Evolutionary conservation across 345 rosid genomes (phyloP).

Genomic region (Lagerstroemia speciosa): DNA sequence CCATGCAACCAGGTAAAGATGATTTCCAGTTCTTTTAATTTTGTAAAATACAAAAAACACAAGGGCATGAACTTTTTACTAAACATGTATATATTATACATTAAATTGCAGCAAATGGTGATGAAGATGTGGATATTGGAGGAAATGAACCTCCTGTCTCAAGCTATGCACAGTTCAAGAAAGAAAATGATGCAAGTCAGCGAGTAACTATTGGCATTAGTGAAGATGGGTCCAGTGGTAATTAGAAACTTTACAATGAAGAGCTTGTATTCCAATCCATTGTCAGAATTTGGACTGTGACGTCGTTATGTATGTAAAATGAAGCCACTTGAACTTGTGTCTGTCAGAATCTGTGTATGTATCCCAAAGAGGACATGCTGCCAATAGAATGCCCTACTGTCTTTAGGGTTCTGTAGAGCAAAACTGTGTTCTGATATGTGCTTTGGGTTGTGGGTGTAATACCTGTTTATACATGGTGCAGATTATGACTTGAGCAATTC

Average conservation of each 20-base stretch:
- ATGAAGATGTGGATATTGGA: conserved; percentile 80
- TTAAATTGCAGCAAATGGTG: conserved; percentile 50
- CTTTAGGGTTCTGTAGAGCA: not conserved
- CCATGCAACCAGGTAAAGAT: conserved; percentile 68
- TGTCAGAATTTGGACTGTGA: not conserved
- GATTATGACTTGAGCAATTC: conserved; percentile 49
- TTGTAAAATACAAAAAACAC: not conserved
- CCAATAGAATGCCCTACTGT: not conserved
- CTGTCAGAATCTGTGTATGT: not conserved
- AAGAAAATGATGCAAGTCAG: conserved; percentile 30
- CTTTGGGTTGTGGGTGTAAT: conserved; percentile 1
- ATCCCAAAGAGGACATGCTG: not conserved
- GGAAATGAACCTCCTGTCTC: conserved; percentile 76
- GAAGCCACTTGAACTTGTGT: not conserved
- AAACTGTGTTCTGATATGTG: not conserved
- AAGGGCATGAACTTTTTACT: not conserved
- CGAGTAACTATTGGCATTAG: conserved; percentile 20
- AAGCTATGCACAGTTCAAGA: conserved; percentile 35
- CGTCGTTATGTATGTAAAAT: not conserved
- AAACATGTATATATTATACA: no score
- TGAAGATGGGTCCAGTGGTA: conserved; percentile 51
- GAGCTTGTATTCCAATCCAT: not conserved
- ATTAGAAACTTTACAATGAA: conserved; percentile 4
- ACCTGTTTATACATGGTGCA: conserved; percentile 2
- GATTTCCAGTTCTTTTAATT: conserved; percentile 9